Percentiles rank a stretch among this genome's conserved stretches.
Conservation (phyloP, 768 basidiomycete genomes). For the Grammothele lineata region DNA sequence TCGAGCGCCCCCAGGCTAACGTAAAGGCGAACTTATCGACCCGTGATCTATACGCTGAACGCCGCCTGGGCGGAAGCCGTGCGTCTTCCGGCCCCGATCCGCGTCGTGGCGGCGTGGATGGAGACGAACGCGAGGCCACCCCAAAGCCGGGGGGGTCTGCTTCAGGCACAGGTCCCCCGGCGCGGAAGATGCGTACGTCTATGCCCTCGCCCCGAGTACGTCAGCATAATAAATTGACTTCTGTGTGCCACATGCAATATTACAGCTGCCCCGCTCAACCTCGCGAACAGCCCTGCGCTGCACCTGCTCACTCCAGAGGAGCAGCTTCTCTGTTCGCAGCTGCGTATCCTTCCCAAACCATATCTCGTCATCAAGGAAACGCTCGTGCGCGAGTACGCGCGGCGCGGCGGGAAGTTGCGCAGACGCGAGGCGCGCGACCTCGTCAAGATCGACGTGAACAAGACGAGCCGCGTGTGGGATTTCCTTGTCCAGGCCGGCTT, state of each 20-base stretch:
- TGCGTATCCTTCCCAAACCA: conserved; percentile 91
- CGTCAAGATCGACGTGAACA: conserved; percentile 91
- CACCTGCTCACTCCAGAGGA: conserved; percentile 88
- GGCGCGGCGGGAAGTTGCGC: conserved; percentile 83
- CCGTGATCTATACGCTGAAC: conserved; percentile 53
- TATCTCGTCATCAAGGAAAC: conserved; percentile 96
- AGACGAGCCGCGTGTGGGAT: conserved; percentile 90
- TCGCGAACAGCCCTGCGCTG: conserved; percentile 85
- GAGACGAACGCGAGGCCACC: conserved; percentile 51
- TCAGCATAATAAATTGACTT: too few relatives aligned
- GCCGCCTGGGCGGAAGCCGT: conserved; percentile 47
- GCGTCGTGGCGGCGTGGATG: conserved; percentile 38
- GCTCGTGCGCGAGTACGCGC: conserved; percentile 88
- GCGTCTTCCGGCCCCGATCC: conserved; percentile 54
- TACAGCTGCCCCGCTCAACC: conserved; percentile 68
- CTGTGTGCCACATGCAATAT: too few relatives aligned
- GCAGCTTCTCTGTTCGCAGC: conserved; percentile 79
- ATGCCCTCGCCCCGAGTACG: background rate
- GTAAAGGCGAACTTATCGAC: conserved; percentile 48
- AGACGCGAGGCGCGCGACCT: conserved; percentile 86
- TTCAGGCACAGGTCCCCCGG: conserved; percentile 33
- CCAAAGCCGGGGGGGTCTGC: conserved; percentile 38
- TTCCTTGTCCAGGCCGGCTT: conserved; percentile 85
- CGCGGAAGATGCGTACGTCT: conserved; percentile 40
- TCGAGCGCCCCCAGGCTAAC: conserved; percentile 43